Conservation (phyloP, 2,329 filamentous ascomycete species). For the Sphaerulina musiva region DNA sequence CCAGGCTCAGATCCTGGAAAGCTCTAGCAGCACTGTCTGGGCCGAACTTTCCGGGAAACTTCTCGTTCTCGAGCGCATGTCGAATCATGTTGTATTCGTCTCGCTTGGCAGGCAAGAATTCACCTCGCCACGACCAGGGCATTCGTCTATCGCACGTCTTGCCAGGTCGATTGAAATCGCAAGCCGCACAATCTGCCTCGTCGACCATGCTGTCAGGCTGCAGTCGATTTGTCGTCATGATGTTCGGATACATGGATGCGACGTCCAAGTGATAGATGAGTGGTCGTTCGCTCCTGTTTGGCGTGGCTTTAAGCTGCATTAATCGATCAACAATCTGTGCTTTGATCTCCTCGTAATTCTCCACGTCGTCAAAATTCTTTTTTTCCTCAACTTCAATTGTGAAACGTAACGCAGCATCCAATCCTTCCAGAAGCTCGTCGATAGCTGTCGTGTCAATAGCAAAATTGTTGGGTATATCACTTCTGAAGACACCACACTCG, state of each 20-base stretch:
- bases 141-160: constrained; percentile 93
- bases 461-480: constrained; percentile 93
- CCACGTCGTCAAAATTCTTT: constrained; percentile 46
- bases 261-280: constrained; percentile 98
- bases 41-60: constrained; percentile 67
- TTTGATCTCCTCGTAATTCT: constrained; percentile 58
- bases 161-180: constrained; percentile 94
- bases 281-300: constrained; percentile 76
- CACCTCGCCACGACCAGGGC: constrained; percentile 97
- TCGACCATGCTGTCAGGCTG: constrained; percentile 99
- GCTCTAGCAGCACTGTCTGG: constrained; percentile 63
- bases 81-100: constrained; percentile 99
- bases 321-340: constrained; percentile 70
- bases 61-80: constrained; percentile 83
- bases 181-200: constrained; percentile 91
- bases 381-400: constrained; percentile 54
- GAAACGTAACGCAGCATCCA: constrained; percentile 85
- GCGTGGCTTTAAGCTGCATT: constrained; percentile 67
- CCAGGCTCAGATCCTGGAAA: constrained; percentile 72
- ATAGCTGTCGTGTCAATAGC: constrained; percentile 81
- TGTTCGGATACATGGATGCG: constrained; percentile 99
- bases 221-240: constrained; percentile 97
- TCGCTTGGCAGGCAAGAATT: constrained; percentile 89
- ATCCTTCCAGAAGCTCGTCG: constrained; percentile 77
- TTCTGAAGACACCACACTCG: constrained; percentile 91